A percentile compares a stretch with the other conserved stretches of the same genome.
Evolutionary conservation across 208 protist species (phyloP).

Genomic region (Lotmaria passim): DNA sequence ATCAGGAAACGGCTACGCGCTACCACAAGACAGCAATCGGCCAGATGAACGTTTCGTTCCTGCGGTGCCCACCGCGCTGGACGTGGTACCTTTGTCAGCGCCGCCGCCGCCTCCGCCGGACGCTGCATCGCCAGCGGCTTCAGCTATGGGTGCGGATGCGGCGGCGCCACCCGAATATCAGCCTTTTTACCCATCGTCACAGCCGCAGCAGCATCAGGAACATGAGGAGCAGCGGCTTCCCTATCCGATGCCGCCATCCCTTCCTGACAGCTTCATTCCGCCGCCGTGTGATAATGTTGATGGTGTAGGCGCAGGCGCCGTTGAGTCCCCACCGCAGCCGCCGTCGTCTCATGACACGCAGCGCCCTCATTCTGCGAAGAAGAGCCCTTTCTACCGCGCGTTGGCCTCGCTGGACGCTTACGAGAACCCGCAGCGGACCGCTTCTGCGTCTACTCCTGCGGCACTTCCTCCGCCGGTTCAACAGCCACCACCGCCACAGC

Average conservation of each 20-base stretch:
- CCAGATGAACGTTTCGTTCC: background rate
- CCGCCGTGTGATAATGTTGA: background rate
- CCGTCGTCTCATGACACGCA: background rate
- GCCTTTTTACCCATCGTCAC: background rate
- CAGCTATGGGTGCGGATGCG: no score
- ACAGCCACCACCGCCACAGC: background rate
- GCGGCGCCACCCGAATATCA: no score
- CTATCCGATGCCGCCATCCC: background rate
- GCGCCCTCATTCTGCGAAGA: background rate
- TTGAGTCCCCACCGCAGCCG: no score
- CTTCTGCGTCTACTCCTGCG: background rate
- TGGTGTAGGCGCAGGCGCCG: no score
- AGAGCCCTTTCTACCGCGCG: background rate
- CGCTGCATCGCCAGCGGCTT: no score
- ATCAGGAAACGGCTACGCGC: background rate
- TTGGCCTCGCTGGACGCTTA: constrained; percentile 9
- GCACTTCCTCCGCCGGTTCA: background rate
- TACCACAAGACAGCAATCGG: background rate
- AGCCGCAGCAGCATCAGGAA: background rate
- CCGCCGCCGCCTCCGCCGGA: background rate
- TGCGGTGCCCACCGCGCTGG: background rate
- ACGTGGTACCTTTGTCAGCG: background rate
- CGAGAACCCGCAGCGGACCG: background rate
- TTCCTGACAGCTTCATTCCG: background rate
- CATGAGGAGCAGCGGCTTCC: background rate